phyloP scores from a whole-genome alignment of 768 basidiomycete genomes.

The Bullera alba region DNA sequence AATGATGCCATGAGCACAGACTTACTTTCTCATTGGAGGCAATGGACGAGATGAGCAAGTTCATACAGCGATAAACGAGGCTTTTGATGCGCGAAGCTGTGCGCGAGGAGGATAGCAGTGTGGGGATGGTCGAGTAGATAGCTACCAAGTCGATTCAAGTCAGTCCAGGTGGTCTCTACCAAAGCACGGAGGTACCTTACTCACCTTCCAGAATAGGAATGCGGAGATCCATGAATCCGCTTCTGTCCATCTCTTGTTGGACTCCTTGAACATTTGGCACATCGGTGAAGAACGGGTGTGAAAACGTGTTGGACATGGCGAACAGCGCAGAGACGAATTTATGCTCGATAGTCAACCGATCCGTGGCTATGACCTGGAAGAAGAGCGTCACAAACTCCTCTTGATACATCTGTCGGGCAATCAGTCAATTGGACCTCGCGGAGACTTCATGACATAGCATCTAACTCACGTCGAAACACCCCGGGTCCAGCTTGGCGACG shows the following conservation, averaged over 20 bases:
- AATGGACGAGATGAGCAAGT: conserved; percentile 54
- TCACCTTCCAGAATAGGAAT: conserved; percentile 48
- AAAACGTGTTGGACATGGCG: conserved; percentile 53
- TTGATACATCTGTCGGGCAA: conserved; percentile 52
- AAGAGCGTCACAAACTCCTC: conserved; percentile 56
- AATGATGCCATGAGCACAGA: neutral
- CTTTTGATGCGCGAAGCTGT: conserved; percentile 27
- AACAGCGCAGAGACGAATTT: conserved; percentile 58
- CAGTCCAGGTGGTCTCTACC: no score
- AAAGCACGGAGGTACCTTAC: conserved; percentile 5
- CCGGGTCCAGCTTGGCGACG: conserved; percentile 53
- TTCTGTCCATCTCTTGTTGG: conserved; percentile 23
- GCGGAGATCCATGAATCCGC: conserved; percentile 45
- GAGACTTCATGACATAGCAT: neutral
- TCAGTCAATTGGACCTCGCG: neutral
- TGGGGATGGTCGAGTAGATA: conserved; percentile 51
- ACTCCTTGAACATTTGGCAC: conserved; percentile 6
- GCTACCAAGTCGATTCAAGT: no score
- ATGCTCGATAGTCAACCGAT: conserved; percentile 53
- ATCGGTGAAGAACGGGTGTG: conserved; percentile 48
- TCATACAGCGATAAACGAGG: conserved; percentile 43
- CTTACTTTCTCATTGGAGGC: conserved; percentile 51
- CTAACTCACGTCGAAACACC: conserved; percentile 55
- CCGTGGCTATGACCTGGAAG: conserved; percentile 53
- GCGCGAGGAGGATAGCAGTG: conserved; percentile 37